Evolutionary conservation across 2,329 filamentous ascomycete species (phyloP).

Genomic region (Rhexocercosporidium sp.): DNA sequence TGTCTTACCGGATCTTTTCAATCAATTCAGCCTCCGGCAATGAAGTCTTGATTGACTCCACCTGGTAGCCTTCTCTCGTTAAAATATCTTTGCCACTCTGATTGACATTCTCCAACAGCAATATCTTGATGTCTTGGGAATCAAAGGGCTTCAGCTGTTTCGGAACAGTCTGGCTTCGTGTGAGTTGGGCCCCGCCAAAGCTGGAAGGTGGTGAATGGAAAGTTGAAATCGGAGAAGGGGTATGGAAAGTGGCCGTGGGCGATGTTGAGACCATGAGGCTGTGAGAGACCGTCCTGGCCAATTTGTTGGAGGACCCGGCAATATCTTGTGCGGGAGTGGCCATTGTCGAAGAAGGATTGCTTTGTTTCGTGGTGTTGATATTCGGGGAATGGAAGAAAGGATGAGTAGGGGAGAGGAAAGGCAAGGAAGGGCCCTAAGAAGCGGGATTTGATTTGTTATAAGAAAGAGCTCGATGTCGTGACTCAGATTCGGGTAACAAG

Average conservation of each 20-base stretch:
- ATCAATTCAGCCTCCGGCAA: slow-evolving; percentile 92
- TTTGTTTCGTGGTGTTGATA: background rate
- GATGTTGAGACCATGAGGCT: slow-evolving; percentile 75
- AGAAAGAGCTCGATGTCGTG: slow-evolving; percentile 9
- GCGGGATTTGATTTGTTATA: slow-evolving; percentile 8
- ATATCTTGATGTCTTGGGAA: slow-evolving; percentile 93
- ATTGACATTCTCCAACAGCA: slow-evolving; percentile 96
- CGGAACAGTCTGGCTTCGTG: slow-evolving; percentile 50
- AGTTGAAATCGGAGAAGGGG: slow-evolving; percentile 70
- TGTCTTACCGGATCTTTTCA: slow-evolving; percentile 85
- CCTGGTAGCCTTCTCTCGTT: slow-evolving; percentile 88
- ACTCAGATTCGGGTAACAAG: slow-evolving; percentile 5
- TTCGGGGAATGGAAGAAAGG: background rate
- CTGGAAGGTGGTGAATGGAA: slow-evolving; percentile 77
- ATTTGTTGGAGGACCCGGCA: slow-evolving; percentile 41
- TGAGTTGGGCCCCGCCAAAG: slow-evolving; percentile 54
- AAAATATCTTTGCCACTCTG: slow-evolving; percentile 85
- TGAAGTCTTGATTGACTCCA: slow-evolving; percentile 88
- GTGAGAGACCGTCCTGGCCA: slow-evolving; percentile 55
- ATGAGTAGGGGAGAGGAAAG: background rate
- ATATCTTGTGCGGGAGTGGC: slow-evolving; percentile 54
- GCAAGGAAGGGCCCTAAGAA: background rate
- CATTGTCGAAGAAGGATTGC: slow-evolving; percentile 28
- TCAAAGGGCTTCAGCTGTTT: slow-evolving; percentile 96
- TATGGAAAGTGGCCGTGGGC: slow-evolving; percentile 69